These are phyloP conservation scores for Zychaea mexicana DNA, from an alignment of 371 early-diverging fungal genomes.

Conservation along the genomic window DNA sequence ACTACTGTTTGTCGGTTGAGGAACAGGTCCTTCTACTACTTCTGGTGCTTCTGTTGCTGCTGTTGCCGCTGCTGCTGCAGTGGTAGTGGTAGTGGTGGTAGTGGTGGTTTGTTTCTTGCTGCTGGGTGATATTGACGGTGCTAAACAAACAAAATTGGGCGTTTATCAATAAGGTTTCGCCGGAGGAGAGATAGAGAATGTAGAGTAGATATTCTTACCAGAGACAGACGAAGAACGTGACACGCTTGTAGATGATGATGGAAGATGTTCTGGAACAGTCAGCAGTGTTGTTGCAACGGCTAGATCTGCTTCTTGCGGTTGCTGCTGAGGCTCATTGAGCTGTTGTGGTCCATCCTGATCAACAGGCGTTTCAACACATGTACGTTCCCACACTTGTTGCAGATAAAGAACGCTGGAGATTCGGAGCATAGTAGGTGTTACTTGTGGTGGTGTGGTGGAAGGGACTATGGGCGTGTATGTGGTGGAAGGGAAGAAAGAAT, in stretches of 20 bases:
- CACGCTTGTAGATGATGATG: too few relatives aligned
- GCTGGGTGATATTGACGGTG: background rate
- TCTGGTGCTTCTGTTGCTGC: background rate
- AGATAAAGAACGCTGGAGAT: slow-evolving; percentile 5
- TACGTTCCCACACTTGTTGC: slow-evolving; percentile 18
- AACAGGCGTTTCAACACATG: background rate
- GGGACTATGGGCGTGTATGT: too few relatives aligned
- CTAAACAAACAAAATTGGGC: background rate
- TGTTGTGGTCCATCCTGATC: background rate
- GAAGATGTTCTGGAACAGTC: too few relatives aligned
- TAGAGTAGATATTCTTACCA: too few relatives aligned
- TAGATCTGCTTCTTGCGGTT: too few relatives aligned
- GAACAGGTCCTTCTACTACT: background rate
- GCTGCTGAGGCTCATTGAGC: background rate
- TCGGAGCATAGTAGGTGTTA: slow-evolving; percentile 2
- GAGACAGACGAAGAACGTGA: too few relatives aligned
- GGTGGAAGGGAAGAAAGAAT: background rate
- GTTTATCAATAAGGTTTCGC: background rate
- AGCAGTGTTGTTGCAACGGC: too few relatives aligned
- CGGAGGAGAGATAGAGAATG: too few relatives aligned
- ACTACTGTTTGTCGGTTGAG: background rate
- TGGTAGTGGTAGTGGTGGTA: background rate
- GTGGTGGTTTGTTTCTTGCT: background rate
- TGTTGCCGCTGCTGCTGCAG: background rate
- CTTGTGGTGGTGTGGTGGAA: background rate